Conservation (phyloP, 2,329 filamentous ascomycete species). For the Fusarium albosuccineum region DNA sequence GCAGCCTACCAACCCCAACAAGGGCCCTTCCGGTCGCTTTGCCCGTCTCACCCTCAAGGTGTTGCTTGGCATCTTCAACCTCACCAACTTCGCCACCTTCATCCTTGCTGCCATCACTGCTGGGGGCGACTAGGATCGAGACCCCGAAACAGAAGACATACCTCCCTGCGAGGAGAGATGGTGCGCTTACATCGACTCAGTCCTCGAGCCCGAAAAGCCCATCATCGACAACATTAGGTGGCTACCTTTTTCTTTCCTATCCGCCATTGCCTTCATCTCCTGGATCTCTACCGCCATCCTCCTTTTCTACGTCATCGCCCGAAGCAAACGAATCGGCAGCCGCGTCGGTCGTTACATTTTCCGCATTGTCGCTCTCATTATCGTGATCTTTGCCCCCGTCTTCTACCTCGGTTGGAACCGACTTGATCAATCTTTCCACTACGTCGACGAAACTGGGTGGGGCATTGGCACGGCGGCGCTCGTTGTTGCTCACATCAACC, state of each 20-base stretch:
- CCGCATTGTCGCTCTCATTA: conserved; percentile 39
- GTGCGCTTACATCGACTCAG: neutral
- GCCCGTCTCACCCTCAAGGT: conserved; percentile 25
- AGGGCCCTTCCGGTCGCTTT: conserved; percentile 2
- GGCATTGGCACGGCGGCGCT: conserved; percentile 16
- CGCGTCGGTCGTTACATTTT: conserved; percentile 42
- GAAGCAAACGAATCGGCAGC: conserved; percentile 4
- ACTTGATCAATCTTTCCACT: conserved; percentile 4
- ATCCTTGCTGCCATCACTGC: conserved; percentile 32
- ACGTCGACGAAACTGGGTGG: neutral
- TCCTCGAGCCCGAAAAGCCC: neutral
- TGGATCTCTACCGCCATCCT: conserved; percentile 27
- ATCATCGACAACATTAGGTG: conserved; percentile 17
- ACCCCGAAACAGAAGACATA: too few relatives aligned
- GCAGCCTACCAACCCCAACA: neutral
- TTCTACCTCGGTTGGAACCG: conserved; percentile 24
- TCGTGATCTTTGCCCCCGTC: conserved; percentile 33
- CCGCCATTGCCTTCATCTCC: conserved; percentile 28
- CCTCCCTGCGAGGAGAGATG: too few relatives aligned
- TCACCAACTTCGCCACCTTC: conserved; percentile 41
- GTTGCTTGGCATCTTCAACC: conserved; percentile 36
- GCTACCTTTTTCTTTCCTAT: conserved; percentile 37
- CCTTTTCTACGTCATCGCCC: conserved; percentile 23
- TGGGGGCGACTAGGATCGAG: neutral
- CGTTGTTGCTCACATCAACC: conserved; percentile 35